Evolutionary conservation across 169 alveolate genomes (phyloP), one percentile per base, ranked within the genome.

Genomic region (Cardiosporidium cionae): DNA sequence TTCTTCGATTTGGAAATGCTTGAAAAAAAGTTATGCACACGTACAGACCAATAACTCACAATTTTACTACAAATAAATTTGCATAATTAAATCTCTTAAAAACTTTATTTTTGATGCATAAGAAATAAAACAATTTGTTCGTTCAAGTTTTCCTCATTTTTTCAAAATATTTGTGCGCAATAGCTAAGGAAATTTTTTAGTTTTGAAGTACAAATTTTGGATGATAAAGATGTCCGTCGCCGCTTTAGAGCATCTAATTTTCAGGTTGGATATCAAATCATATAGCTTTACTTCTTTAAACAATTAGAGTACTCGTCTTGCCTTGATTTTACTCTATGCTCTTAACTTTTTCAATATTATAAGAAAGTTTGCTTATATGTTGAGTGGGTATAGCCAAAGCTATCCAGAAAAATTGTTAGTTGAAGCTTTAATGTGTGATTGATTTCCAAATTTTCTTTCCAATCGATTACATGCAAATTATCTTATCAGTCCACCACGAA

Each of bases 221-320:
- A 95, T 80, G 97, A 93, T 86, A 95, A 92, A 89, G 90, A 90
- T 65, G 94, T 92, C 32, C 90, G 96, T 54, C 88, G 99, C 71
- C 86, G 98, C 44, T 95, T 95, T 88, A 83, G 99, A 78, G 98
- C 97, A 7, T 91, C 98, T 28, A 95, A 95, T 87, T 95, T 92
- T 72, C 95, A 95, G 90, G 87, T 72, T 23, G 1, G 25, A 7
- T 5, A 23, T 25, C 62, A 2, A 34, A 0, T 64, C 32, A 52
- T 7, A 0, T 34, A 3, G 23, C 68, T 32, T 27, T 2, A 0
- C 27, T 27, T 28, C 54, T 29, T 32, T 27, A 2, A 1, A 27
- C 22, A 0, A 32, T 2, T 2, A 2, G n/a, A 31, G 22, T 25
- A 3, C 0, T 9, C 2, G 16, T 23, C 4, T 25, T 65, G 27